phyloP scores from a whole-genome alignment of 2,329 filamentous ascomycete species.

The Talaromyces albobiverticillius region DNA sequence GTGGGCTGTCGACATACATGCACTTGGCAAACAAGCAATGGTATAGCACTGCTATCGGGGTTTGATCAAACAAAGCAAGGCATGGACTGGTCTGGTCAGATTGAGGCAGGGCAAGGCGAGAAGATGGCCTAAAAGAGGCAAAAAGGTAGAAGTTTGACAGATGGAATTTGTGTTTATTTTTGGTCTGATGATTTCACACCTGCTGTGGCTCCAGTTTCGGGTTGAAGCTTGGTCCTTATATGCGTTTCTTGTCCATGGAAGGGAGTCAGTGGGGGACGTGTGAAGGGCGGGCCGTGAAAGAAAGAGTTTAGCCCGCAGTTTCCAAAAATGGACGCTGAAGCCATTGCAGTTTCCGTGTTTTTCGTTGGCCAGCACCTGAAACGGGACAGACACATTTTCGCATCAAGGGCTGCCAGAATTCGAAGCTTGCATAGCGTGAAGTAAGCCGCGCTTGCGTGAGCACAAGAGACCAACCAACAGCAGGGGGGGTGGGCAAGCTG shows the following conservation, averaged over 20 bases:
- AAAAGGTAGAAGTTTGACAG: too few relatives aligned
- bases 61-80: background rate
- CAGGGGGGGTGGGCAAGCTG: background rate
- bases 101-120: background rate
- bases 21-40: constrained; percentile 7
- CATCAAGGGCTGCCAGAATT: background rate
- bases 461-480: background rate
- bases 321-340: constrained; percentile 7
- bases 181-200: background rate
- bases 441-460: background rate
- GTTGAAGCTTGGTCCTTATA: constrained; percentile 12
- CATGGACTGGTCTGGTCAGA: constrained; percentile 6
- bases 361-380: background rate
- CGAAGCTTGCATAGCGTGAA: background rate
- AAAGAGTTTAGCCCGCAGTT: background rate
- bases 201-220: background rate
- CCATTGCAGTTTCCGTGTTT: constrained; percentile 1
- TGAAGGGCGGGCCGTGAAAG: background rate
- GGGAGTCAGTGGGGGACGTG: background rate
- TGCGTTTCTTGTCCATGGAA: constrained; percentile 1
- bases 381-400: background rate
- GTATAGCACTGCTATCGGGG: background rate
- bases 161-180: background rate
- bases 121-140: background rate
- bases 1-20: constrained; percentile 16